Percentiles rank a stretch among this genome's conserved stretches.
These are phyloP conservation scores for Malbranchea zuffiana DNA, from an alignment of 2,329 filamentous ascomycete species.

Conservation along the genomic window DNA sequence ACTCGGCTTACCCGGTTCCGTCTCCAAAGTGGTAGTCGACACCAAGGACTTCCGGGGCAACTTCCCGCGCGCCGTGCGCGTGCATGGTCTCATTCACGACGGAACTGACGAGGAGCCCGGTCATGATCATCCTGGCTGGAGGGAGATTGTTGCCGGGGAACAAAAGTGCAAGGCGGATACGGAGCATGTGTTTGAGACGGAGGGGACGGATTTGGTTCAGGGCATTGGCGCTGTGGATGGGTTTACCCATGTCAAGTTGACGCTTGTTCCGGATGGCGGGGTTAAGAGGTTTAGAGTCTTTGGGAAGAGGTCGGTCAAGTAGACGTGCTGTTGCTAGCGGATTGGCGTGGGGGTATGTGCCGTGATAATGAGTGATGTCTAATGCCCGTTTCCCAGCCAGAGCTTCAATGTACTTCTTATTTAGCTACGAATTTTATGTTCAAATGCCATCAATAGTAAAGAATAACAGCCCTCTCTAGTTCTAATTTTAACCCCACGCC, in stretches of 20 bases:
- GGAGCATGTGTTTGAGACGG: conserved; percentile 32
- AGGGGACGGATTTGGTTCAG: conserved; percentile 29
- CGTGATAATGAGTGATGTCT: no score
- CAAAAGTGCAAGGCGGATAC: conserved; percentile 31
- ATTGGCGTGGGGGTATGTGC: no score
- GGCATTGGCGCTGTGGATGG: conserved; percentile 63
- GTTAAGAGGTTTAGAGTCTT: conserved; percentile 77
- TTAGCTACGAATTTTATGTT: no score
- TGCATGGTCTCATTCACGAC: conserved; percentile 25
- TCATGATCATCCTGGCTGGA: conserved; percentile 28
- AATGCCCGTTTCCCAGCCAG: no score
- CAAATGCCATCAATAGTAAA: no score
- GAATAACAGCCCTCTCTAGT: no score
- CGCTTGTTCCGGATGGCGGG: conserved; percentile 86
- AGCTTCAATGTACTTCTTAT: no score
- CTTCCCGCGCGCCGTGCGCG: conserved; percentile 32
- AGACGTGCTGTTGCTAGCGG: no score
- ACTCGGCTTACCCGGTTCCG: conserved; percentile 30
- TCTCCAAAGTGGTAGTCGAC: conserved; percentile 32
- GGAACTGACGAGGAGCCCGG: conserved; percentile 21
- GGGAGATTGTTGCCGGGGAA: conserved; percentile 28
- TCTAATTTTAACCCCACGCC: no score
- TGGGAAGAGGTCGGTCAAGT: conserved; percentile 43
- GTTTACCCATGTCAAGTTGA: conserved; percentile 81
- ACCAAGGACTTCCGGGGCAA: conserved; percentile 39